Evolutionary conservation across 2,329 filamentous ascomycete species (phyloP).

Genomic region (Aspergillus calidoustus): DNA sequence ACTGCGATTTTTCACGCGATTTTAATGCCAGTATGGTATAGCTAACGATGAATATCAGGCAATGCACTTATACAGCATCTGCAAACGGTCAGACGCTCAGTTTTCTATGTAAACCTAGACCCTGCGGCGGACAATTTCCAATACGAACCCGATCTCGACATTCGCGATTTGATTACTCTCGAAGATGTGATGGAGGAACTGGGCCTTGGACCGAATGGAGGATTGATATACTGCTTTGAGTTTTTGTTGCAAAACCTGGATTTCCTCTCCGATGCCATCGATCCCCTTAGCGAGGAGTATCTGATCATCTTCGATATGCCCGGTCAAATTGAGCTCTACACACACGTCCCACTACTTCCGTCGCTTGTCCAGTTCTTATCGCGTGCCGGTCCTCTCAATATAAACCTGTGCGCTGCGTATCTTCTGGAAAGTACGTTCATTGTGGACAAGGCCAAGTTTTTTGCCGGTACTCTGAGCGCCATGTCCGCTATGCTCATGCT

Average conservation of each 20-base stretch:
- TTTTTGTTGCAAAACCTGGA: slow-evolving; percentile 94
- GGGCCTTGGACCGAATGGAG: slow-evolving; percentile 86
- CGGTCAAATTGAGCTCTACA: slow-evolving; percentile 98
- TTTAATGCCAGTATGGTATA: too few species aligned
- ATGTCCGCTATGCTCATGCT: slow-evolving; percentile 99
- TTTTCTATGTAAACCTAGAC: slow-evolving; percentile 98
- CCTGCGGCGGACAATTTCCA: slow-evolving; percentile 92
- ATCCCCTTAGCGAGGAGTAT: slow-evolving; percentile 88
- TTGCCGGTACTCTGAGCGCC: slow-evolving; percentile 89
- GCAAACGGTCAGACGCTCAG: slow-evolving; percentile 85
- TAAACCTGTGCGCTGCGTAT: slow-evolving; percentile 91
- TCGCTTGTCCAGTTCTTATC: slow-evolving; percentile 81
- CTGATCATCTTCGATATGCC: slow-evolving; percentile 99
- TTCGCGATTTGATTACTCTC: slow-evolving; percentile 90
- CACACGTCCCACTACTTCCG: slow-evolving; percentile 90
- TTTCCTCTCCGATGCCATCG: slow-evolving; percentile 83
- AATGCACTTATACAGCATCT: slow-evolving; percentile 91
- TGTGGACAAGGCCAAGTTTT: slow-evolving; percentile 95
- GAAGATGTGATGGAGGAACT: slow-evolving; percentile 98
- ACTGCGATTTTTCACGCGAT: too few species aligned
- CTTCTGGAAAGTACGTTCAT: slow-evolving; percentile 95
- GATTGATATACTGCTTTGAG: slow-evolving; percentile 95
- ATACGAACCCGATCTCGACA: slow-evolving; percentile 90
- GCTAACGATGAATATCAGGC: slow-evolving; percentile 21
- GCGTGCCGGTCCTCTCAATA: slow-evolving; percentile 77